Conservation (phyloP, 768 basidiomycete genomes). For the Boletellus ananas region DNA sequence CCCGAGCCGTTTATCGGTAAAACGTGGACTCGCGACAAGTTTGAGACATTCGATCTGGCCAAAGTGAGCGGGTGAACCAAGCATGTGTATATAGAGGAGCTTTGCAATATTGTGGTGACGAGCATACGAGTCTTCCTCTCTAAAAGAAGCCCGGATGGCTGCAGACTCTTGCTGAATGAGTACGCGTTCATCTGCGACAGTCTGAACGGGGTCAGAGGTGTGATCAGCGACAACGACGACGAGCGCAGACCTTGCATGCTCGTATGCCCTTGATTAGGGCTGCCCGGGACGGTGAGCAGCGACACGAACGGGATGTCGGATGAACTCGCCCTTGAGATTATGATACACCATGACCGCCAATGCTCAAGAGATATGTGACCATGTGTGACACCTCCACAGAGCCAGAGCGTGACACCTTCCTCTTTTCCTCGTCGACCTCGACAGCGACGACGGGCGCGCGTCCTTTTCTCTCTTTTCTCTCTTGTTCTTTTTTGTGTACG, state of each 20-base stretch:
- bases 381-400: conserved; percentile 15
- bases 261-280: conserved; percentile 98
- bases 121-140: conserved; percentile 93
- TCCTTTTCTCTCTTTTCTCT: not conserved
- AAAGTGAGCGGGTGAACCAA: conserved; percentile 97
- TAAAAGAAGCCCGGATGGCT: conserved; percentile 93
- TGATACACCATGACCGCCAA: conserved; percentile 63
- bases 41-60: conserved; percentile 98
- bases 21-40: conserved; percentile 90
- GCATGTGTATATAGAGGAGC: conserved; percentile 97
- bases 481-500: not conserved
- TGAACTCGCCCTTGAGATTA: conserved; percentile 72
- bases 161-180: conserved; percentile 98
- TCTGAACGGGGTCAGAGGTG: conserved; percentile 47
- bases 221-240: conserved; percentile 14
- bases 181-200: conserved; percentile 95
- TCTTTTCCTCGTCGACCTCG: conserved; percentile 19
- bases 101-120: conserved; percentile 98
- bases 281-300: conserved; percentile 33
- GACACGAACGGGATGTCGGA: not conserved
- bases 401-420: conserved; percentile 15
- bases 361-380: conserved; percentile 18
- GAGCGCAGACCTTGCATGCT: conserved; percentile 77
- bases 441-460: conserved; percentile 19
- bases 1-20: conserved; percentile 93